Evolutionary conservation across 371 early-diverging fungal genomes (phyloP).

Genomic region (Circinella umbellata): DNA sequence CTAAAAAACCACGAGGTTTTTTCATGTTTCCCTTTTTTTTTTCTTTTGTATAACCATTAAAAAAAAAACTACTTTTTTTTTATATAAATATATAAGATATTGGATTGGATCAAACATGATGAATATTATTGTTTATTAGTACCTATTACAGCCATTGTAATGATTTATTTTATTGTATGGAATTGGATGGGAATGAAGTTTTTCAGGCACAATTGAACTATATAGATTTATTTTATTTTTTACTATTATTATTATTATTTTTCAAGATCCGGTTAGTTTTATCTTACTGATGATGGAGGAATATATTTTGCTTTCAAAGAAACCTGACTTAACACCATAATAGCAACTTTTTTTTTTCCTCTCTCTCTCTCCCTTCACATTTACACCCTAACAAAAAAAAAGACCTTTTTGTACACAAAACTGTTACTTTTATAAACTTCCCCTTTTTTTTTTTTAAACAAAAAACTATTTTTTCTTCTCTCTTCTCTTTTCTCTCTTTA

Average conservation of each 20-base stretch:
- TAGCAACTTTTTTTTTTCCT: not conserved
- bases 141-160: constrained; percentile 81
- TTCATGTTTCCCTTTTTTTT: not conserved
- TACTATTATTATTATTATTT: too few species aligned
- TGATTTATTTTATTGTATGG: constrained; percentile 81
- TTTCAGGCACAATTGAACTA: constrained; percentile 82
- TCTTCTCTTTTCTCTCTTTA: not conserved
- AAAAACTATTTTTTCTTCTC: not conserved
- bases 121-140: constrained; percentile 84
- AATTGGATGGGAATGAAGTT: constrained; percentile 97
- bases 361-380: not conserved
- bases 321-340: too few species aligned
- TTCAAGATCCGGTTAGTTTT: not conserved
- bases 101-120: constrained; percentile 82
- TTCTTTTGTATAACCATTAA: not conserved
- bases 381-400: not conserved
- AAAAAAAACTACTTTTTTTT: not conserved
- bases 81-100: constrained; percentile 33
- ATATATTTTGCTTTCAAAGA: too few species aligned
- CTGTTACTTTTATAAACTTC: not conserved
- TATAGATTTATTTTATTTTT: too few species aligned
- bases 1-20: not conserved
- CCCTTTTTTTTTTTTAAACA: not conserved
- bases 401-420: not conserved
- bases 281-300: too few species aligned